phyloP scores from a whole-genome alignment of 1,139 yeast genomes.

The Meyerozyma carpophila region DNA sequence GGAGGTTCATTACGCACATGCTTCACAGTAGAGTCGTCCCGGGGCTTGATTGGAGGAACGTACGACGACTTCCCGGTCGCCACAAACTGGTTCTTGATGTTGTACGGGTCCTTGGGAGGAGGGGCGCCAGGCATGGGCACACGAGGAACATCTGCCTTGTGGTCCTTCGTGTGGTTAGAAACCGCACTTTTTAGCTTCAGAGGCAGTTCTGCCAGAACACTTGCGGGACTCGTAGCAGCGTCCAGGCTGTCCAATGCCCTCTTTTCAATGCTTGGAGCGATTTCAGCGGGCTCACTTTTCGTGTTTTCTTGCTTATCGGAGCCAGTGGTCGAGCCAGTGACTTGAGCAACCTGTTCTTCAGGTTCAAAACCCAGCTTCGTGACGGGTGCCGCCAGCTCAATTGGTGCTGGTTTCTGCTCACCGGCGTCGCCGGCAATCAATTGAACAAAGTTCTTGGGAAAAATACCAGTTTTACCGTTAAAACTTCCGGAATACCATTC shows the following conservation, averaged over 20 bases:
- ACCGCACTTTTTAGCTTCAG: not conserved
- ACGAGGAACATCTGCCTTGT: not conserved
- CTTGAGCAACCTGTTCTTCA: not conserved
- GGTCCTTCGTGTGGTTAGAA: not conserved
- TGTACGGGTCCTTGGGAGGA: conserved; percentile 31
- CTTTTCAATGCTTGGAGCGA: not conserved
- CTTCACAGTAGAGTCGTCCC: conserved; percentile 30
- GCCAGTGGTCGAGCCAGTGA: too few species aligned
- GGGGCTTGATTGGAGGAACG: conserved; percentile 38
- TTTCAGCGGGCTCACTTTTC: too few species aligned
- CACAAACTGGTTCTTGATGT: conserved; percentile 38
- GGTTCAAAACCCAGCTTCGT: not conserved
- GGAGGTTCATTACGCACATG: conserved; percentile 23
- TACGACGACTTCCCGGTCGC: conserved; percentile 41
- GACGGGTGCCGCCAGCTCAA: not conserved
- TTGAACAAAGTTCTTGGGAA: conserved; percentile 82
- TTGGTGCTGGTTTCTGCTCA: not conserved
- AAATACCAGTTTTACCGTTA: conserved; percentile 63
- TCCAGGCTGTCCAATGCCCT: not conserved
- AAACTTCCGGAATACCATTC: conserved; percentile 85
- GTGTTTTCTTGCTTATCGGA: too few species aligned
- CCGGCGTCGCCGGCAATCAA: conserved; percentile 7
- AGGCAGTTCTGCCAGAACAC: not conserved
- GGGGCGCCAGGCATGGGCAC: conserved; percentile 3
- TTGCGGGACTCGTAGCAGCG: conserved; percentile 3